These are phyloP conservation scores for Suillus luteus DNA, from an alignment of 768 basidiomycete genomes.

Conservation along the genomic window DNA sequence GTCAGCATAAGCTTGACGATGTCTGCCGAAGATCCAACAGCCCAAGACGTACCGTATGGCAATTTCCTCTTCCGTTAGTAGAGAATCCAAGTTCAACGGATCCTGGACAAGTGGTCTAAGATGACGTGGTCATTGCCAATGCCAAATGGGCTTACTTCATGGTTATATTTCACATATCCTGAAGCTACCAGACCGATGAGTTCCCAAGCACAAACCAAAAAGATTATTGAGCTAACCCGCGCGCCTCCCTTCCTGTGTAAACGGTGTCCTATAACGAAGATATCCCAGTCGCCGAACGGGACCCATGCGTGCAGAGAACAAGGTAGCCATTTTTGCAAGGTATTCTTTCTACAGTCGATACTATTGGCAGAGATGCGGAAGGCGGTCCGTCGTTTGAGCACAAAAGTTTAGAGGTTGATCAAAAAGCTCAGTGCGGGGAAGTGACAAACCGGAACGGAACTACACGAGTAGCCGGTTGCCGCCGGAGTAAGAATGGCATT, in stretches of 20 bases:
- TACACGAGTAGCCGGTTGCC: not conserved
- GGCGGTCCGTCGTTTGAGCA: not conserved
- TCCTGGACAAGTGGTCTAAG: conserved; percentile 54
- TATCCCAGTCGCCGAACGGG: not conserved
- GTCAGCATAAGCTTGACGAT: not conserved
- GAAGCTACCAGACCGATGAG: conserved; percentile 20
- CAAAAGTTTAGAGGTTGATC: not conserved
- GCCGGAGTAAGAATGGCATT: not conserved
- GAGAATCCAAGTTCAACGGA: conserved; percentile 74
- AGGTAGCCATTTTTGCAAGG: not conserved
- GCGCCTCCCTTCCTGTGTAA: not conserved
- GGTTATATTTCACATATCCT: conserved; percentile 22
- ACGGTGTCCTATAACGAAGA: too few relatives aligned
- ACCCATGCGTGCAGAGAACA: not conserved
- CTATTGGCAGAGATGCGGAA: not conserved
- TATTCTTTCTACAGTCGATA: not conserved
- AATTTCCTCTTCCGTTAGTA: conserved; percentile 87
- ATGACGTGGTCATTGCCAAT: not conserved
- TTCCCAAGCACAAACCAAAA: not conserved
- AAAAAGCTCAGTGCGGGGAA: not conserved
- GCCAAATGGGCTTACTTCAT: conserved; percentile 20
- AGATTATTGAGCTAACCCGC: not conserved
- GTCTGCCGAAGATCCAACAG: not conserved
- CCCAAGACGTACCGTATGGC: conserved; percentile 68
- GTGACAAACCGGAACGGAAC: not conserved